Percentiles rank a stretch among this genome's conserved stretches.
phyloP scores from a whole-genome alignment of 257 asterid species.

The Euphrasia confusa region DNA sequence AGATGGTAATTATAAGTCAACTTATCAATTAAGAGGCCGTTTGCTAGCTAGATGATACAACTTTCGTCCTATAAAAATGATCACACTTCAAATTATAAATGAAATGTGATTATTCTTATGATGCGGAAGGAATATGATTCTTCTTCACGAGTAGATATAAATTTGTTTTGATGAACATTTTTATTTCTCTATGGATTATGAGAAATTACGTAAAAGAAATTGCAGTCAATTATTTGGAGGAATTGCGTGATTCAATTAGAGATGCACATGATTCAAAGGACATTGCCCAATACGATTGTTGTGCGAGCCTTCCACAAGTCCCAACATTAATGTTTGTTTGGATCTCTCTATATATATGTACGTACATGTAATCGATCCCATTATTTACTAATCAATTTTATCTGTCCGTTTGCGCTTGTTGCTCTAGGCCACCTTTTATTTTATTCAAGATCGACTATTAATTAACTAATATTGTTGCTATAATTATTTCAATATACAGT shows the following conservation, averaged over 20 bases:
- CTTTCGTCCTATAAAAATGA: too few relatives aligned
- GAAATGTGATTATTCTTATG: too few relatives aligned
- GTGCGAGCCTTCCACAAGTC: conserved; percentile 53
- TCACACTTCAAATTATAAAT: too few relatives aligned
- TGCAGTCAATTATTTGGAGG: conserved; percentile 21
- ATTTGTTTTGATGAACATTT: too few relatives aligned
- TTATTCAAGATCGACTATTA: too few relatives aligned
- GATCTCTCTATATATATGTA: conserved; percentile 23
- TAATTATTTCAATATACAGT: too few relatives aligned
- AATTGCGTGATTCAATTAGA: neutral
- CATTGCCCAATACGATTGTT: conserved; percentile 26
- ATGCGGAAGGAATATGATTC: too few relatives aligned
- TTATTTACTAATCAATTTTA: conserved; percentile 19
- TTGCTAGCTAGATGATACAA: too few relatives aligned
- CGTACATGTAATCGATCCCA: conserved; percentile 19
- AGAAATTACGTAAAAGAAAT: conserved; percentile 3
- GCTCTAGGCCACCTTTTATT: neutral
- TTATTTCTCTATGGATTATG: conserved; percentile 2
- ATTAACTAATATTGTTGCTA: too few relatives aligned
- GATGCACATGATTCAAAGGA: conserved; percentile 29
- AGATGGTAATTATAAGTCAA: too few relatives aligned
- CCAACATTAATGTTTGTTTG: conserved; percentile 63
- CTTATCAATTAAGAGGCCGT: too few relatives aligned
- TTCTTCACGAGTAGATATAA: too few relatives aligned
- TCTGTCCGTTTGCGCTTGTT: conserved; percentile 48